Evolutionary conservation across 2,329 filamentous ascomycete genomes (phyloP), one percentile per base, ranked within the genome.

Genomic region (Fusarium sp.): DNA sequence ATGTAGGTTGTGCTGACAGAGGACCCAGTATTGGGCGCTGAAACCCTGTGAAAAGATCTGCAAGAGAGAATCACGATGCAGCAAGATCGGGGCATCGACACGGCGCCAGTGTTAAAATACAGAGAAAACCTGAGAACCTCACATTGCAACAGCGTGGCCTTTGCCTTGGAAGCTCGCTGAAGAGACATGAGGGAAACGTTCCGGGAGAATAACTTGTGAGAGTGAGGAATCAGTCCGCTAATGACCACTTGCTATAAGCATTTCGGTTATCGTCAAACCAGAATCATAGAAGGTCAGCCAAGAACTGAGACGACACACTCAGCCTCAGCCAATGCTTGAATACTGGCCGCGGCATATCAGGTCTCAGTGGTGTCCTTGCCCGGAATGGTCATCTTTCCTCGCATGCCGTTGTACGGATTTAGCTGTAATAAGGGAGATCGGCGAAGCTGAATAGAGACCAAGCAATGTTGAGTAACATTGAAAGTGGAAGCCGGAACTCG

Each of bases 391-490:
- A 50, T 42, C 51, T 65, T 51, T 64, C 68, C 50, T 67, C 63
- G 57, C 66, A 70, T 76, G 63, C 63, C 63, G 72, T 55, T 55
- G 57, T 61, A 47, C 70, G 67, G 74, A 78, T 77, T 75, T 77
- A 78, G 70, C 75, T 74, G 74, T 53, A 60, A 67, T 56, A 58
- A 69, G 61, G 63, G 68, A 75, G 72, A 78, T 75, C 63, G 68
- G 48, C 56, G 63, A 70, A 63, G 67, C 56, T 77, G 69, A 70
- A 53, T 42, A 39, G 35, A 42, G 20, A 41, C 30, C 35, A 59
- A 69, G 60, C 57, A 62, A 63, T 59, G 50, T 54, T 45, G 65
- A 53, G 67, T 73, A 62, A 48, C 47, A 66, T 58, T 39, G 59
- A 47, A 70, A 70, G 56, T 63, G 56, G 66, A 41, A 53, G 61